These are phyloP conservation scores for Saccharomyces hybrid DNA, from an alignment of 1,139 yeast species.

Conservation along the genomic window DNA sequence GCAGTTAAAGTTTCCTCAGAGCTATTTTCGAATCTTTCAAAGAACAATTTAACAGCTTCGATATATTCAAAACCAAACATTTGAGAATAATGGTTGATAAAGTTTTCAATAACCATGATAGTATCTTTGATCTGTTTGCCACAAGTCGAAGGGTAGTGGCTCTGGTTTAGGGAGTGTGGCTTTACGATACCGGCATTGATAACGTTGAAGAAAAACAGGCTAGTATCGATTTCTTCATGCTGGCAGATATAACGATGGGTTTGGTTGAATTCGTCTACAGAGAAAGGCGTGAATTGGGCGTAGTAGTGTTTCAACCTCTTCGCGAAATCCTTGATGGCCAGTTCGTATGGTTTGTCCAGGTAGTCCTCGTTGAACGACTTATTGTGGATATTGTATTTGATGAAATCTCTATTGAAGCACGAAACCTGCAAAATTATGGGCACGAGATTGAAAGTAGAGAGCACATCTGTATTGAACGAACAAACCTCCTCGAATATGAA, in stretches of 20 bases:
- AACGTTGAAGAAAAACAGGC: constrained; percentile 19
- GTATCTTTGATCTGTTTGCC: constrained; percentile 9
- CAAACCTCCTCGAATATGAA: constrained; percentile 29
- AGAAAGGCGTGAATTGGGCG: constrained; percentile 50
- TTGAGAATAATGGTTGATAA: constrained; percentile 18
- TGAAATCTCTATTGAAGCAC: constrained; percentile 38
- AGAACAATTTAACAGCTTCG: constrained; percentile 18
- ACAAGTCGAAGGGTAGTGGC: constrained; percentile 5
- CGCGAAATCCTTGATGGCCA: constrained; percentile 55
- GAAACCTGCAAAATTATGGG: constrained; percentile 40
- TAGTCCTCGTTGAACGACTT: constrained; percentile 56
- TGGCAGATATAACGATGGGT: neutral
- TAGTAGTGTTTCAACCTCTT: constrained; percentile 47
- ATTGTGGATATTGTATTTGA: constrained; percentile 52
- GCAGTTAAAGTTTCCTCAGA: constrained; percentile 7
- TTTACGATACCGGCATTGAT: constrained; percentile 16
- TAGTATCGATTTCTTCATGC: constrained; percentile 3
- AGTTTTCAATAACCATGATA: constrained; percentile 13
- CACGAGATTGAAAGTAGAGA: constrained; percentile 23
- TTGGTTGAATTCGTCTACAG: constrained; percentile 39
- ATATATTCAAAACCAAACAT: constrained; percentile 22
- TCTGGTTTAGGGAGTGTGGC: neutral
- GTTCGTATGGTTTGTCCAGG: constrained; percentile 39
- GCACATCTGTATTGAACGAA: constrained; percentile 16
- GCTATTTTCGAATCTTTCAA: constrained; percentile 7